Conservation (phyloP, 2,329 filamentous ascomycete species). For the Beauveria brongniartii region DNA sequence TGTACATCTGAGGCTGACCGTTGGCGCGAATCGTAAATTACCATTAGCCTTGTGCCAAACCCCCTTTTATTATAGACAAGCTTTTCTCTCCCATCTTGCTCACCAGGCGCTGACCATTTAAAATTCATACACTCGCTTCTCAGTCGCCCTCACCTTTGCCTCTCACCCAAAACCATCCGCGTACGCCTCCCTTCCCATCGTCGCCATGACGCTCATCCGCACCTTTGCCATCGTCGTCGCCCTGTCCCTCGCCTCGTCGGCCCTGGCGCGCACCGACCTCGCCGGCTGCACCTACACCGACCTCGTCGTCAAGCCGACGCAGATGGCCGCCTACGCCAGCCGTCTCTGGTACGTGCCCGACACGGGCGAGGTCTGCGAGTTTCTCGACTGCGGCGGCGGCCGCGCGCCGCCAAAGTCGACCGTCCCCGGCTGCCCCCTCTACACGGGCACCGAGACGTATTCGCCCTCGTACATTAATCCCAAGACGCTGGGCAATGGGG, state of each 20-base stretch:
- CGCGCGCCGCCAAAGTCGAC: constrained; percentile 55
- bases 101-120: no score
- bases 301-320: constrained; percentile 22
- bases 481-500: constrained; percentile 18
- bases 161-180: no score
- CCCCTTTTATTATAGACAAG: no score
- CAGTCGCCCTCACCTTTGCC: no score
- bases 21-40: no score
- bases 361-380: constrained; percentile 55
- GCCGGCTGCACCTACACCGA: constrained; percentile 36
- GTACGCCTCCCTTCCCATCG: no score
- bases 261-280: constrained; percentile 37
- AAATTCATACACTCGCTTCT: no score
- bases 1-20: no score
- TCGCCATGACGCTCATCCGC: constrained; percentile 14
- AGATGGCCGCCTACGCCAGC: constrained; percentile 32
- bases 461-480: constrained; percentile 39
- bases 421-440: constrained; percentile 51
- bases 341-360: constrained; percentile 43
- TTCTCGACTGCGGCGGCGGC: constrained; percentile 61
- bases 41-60: no score
- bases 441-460: constrained; percentile 37
- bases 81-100: no score
- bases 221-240: constrained; percentile 15
- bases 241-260: constrained; percentile 24